A percentile compares a stretch with the other conserved stretches of the same genome.
These are phyloP conservation scores for Vanilla planifolia DNA, from an alignment of 106 monocot species.

Conservation along the genomic window DNA sequence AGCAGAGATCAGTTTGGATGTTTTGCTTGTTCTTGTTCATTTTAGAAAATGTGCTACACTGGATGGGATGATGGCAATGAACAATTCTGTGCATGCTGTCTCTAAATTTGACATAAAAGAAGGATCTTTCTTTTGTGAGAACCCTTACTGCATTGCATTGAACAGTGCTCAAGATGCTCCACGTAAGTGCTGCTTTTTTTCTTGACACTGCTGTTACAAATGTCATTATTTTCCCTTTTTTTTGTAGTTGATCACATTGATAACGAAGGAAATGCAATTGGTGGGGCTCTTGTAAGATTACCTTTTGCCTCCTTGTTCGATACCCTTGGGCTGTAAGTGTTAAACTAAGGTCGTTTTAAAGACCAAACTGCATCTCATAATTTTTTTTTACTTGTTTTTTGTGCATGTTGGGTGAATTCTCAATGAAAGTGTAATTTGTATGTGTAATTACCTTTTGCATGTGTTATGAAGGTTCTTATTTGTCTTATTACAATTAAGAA, in stretches of 20 bases:
- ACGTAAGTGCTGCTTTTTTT: slow-evolving; percentile 38
- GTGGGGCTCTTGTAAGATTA: slow-evolving; percentile 72
- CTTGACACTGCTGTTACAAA: neutral
- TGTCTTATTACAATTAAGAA: too few species aligned
- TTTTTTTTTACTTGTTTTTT: too few species aligned
- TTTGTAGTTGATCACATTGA: slow-evolving; percentile 92
- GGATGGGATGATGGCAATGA: slow-evolving; percentile 21
- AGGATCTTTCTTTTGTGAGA: slow-evolving; percentile 48
- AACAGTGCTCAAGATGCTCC: slow-evolving; percentile 73
- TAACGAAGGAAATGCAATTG: slow-evolving; percentile 73
- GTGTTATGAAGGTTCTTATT: neutral
- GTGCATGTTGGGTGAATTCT: too few species aligned
- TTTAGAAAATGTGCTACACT: slow-evolving; percentile 50
- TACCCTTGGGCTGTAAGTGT: slow-evolving; percentile 77
- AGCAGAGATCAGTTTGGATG: slow-evolving; percentile 76
- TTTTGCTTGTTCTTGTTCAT: slow-evolving; percentile 81
- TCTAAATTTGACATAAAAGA: slow-evolving; percentile 34
- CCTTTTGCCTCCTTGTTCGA: slow-evolving; percentile 96
- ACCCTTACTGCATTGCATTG: slow-evolving; percentile 79
- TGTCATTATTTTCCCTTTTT: slow-evolving; percentile 4
- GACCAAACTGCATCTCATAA: too few species aligned
- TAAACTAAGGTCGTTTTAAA: neutral
- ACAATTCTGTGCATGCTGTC: slow-evolving; percentile 20
- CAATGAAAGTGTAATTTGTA: too few species aligned
- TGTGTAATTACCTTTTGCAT: too few species aligned